Base-by-base conservation (phyloP, 345 rosid species). In the Nephelium lappaceum region DNA sequence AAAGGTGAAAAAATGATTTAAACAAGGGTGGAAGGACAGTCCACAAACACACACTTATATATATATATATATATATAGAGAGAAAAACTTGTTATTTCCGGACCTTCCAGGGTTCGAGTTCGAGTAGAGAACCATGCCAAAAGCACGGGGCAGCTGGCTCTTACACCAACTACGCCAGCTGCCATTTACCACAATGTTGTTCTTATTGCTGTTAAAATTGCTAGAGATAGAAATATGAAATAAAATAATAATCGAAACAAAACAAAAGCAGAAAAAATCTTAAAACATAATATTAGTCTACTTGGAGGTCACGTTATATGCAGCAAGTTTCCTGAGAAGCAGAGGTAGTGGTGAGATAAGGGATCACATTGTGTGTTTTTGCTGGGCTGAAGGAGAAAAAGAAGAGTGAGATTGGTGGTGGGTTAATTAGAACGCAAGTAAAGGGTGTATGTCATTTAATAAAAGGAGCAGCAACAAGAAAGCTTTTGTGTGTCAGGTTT, bases 401-500 rank as follows among this genome's bases (percentile, higher is more conserved):
- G 67, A n/a, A 1, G 60, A 65, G 23, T 5, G n/a, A 65, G n/a
- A 65, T 2, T 51, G 42, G 72, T 67, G 71, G 63, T 69, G 77
- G 69, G 81, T 55, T 78, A 73, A 84, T 82, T 78, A 67, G 76
- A 79, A 51, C 31, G 76, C 61, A 78, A 83, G 80, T 62, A 82
- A 78, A 81, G 81, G 39, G 57, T 23, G 6, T 36, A 53, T 31
- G 64, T 67, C 77, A 73, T 83, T 84, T 80, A 81, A 72, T 82
- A 78, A 71, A 76, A 53, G 62, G 62, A 38, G 78, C 27, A 67
- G 75, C 76, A 80, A 77, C 80, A 85, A 70, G 82, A 79, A 78
- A 81, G 87, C 82, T 60, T 21, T 21, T 80, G 61, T 58, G 81
- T 88, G 87, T 86, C 89, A 84, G 89, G 51, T 64, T 77, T 80